These are phyloP conservation scores for Chaetomium tenue DNA, from an alignment of 495 filamentous ascomycete genomes.

Conservation along the genomic window DNA sequence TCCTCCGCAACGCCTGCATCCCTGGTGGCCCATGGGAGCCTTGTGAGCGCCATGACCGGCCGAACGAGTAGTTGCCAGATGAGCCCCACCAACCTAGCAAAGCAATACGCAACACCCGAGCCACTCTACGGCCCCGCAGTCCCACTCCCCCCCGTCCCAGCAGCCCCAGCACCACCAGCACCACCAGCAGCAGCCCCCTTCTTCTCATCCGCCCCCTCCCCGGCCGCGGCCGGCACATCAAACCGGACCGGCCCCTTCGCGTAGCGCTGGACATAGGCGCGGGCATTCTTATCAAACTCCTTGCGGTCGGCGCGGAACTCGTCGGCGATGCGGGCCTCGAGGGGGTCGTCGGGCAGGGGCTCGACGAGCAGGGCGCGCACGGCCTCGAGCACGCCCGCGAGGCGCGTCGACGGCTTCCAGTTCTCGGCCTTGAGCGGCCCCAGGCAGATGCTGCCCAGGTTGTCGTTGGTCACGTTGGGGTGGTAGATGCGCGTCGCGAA, in stretches of 20 bases:
- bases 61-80: neutral
- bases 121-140: neutral
- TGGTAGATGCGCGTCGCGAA: conserved; percentile 98
- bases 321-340: conserved; percentile 83
- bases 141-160: neutral
- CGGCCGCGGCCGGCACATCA: conserved; percentile 1
- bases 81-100: neutral
- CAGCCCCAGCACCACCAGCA: neutral
- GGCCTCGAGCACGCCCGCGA: conserved; percentile 74
- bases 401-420: conserved; percentile 89
- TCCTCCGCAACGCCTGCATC: too few species aligned
- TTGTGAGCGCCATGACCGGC: neutral
- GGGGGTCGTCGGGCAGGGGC: conserved; percentile 91
- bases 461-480: conserved; percentile 95
- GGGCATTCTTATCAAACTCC: conserved; percentile 80
- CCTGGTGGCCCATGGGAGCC: too few species aligned
- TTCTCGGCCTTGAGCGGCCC: conserved; percentile 81
- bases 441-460: conserved; percentile 84
- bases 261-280: conserved; percentile 77
- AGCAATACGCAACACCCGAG: neutral
- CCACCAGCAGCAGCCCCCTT: neutral
- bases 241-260: conserved; percentile 52
- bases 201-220: neutral
- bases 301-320: conserved; percentile 71
- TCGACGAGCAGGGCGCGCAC: conserved; percentile 74